Base-by-base conservation (phyloP, 73 alveolate genomes). In the Paramecium biaurelia region DNA sequence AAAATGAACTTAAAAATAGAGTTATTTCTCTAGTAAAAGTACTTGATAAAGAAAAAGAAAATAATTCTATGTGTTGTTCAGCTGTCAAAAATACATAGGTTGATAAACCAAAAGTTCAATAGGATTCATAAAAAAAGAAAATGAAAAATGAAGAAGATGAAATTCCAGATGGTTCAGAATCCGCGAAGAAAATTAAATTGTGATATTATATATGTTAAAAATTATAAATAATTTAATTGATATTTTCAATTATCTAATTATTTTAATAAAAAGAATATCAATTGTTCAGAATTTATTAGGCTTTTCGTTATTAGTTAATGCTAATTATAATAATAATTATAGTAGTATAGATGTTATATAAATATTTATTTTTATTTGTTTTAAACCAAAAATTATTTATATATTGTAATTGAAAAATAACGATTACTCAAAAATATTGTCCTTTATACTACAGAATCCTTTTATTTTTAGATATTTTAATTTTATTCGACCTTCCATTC, bases 1-100 rank as follows among this genome's bases (percentile, higher is more conserved):
- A 98, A 85, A 85, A 94, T 57, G 99, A 98, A 92, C 70, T 98
- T 6, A 96, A 97, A 94, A 97, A 97, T 94, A 94, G 99, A 92
- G 98, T 98, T 34, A 98, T 97, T 70, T 86, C 95, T 72, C 92
- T 98, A 57, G 99, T 98, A 18, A 97, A 97, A 94, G 96, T 96
- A 63, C 93, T 98, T 2, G 99, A 97, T 85, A 98, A 98, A 87
- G 99, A 98, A 86, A 93, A 92, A 10, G 95, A 89, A 72, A 72
- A 38, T 37, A 72, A 37, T 15, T 72, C 86, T 12, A 35, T 72
- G 58, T 63, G 86, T 14, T 32, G 86, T 28, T 72, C 86, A 12
- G 67, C 86, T 12, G 86, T 35, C 7, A 72, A 72, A 63, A 63
- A 24, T 63, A 63, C 47, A 1, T 63, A 63, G 14, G 26, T 74